Percentiles rank a stretch among this genome's conserved stretches.
These are phyloP conservation scores for Pestalotiopsis sp. DNA, from an alignment of 2,329 filamentous ascomycete species.

Conservation along the genomic window DNA sequence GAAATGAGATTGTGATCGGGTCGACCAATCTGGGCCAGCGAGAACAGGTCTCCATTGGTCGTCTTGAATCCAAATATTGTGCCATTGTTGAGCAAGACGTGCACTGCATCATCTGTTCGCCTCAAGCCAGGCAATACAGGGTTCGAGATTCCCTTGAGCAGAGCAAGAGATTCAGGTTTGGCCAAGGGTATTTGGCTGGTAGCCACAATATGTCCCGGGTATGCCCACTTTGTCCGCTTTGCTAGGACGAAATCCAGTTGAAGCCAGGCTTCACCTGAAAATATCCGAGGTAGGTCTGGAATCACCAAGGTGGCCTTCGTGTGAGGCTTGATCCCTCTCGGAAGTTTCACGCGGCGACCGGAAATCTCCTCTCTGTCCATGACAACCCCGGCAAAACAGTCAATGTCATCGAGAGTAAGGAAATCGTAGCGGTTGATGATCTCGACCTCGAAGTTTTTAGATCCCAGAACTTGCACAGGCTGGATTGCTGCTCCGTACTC, in stretches of 20 bases:
- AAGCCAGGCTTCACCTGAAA: constrained; percentile 47
- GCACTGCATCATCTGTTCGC: constrained; percentile 31
- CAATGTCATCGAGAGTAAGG: constrained; percentile 51
- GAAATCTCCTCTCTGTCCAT: constrained; percentile 39
- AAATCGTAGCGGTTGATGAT: constrained; percentile 61
- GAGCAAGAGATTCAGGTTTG: constrained; percentile 32
- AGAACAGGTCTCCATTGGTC: constrained; percentile 42
- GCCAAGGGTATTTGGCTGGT: constrained; percentile 50
- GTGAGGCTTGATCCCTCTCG: constrained; percentile 47
- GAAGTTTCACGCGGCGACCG: constrained; percentile 41
- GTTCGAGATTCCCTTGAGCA: constrained; percentile 25
- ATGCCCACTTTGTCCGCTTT: constrained; percentile 52
- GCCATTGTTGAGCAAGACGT: constrained; percentile 37
- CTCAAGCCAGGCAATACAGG: constrained; percentile 23
- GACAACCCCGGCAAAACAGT: constrained; percentile 45
- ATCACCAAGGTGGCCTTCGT: constrained; percentile 37
- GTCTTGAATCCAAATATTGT: constrained; percentile 48
- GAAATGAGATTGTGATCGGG: constrained; percentile 44
- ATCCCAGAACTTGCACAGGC: constrained; percentile 55
- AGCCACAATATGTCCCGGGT: constrained; percentile 53
- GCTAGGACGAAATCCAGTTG: constrained; percentile 49
- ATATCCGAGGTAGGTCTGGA: constrained; percentile 30
- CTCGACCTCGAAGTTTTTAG: constrained; percentile 44
- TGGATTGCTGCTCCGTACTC: constrained; percentile 64
- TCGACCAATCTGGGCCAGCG: constrained; percentile 38